Percentiles rank a stretch among this genome's conserved stretches.
phyloP scores from a whole-genome alignment of 73 alveolate species.

The Urostyla sp. region DNA sequence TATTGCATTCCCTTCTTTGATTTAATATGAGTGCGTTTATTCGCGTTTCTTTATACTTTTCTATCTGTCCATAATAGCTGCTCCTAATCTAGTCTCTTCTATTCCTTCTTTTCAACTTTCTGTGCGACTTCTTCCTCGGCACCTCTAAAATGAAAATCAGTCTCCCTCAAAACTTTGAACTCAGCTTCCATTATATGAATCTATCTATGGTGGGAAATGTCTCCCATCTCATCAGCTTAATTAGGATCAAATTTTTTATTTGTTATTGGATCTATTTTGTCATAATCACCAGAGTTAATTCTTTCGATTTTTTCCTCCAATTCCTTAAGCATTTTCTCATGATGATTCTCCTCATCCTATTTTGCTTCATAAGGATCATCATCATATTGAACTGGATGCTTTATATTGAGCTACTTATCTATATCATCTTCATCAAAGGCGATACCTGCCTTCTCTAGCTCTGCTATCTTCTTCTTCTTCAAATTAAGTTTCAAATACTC shows the following conservation, averaged over 20 bases:
- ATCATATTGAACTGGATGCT: neutral
- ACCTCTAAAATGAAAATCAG: neutral
- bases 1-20: no score
- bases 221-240: no score
- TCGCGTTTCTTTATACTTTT: neutral
- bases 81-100: no score
- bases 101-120: no score
- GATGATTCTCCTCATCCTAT: neutral
- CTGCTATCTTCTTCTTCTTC: conserved; percentile 6
- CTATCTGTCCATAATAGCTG: neutral
- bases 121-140: neutral
- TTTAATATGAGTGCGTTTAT: no score
- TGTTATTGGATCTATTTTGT: no score
- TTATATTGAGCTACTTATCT: neutral
- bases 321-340: neutral
- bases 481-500: conserved; percentile 5
- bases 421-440: conserved; percentile 38
- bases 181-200: neutral
- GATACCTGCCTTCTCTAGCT: conserved; percentile 16
- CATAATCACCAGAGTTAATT: neutral
- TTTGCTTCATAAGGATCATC: conserved; percentile 17
- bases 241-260: no score
- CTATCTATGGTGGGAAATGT: no score
- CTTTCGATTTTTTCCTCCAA: neutral
- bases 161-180: neutral